Evolutionary conservation across 2,329 filamentous ascomycete genomes (phyloP), one percentile per base, ranked within the genome.

Genomic region (Cladosporium phlei): DNA sequence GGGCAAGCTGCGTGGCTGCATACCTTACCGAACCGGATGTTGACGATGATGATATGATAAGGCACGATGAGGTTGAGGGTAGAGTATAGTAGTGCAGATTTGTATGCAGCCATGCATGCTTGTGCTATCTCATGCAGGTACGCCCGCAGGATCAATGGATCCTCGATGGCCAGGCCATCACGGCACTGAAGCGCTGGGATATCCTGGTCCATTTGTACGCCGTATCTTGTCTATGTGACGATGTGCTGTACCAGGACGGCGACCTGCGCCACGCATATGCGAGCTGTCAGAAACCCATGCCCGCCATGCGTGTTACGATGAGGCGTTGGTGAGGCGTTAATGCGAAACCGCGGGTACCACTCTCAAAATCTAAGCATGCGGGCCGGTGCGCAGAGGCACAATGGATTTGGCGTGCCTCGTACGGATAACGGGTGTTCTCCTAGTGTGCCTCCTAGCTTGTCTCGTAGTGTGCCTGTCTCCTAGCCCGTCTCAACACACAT

Each of bases 81-180:
- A n/a, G n/a, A n/a, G n/a, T n/a, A n/a, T n/a, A n/a, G n/a, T n/a
- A n/a, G 24, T 29, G 24, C 24, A 29, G 27, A 25, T 29, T 16
- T 28, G 37, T 5, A 29, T 39, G 37, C 37, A 39, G 37, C 20
- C 27, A 38, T 21, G 27, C 19, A 27, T 14, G 35, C 35, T 38
- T 38, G 35, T 38, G 35, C 22, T n/a, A 38, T 38, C 21, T 17
- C 16, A 39, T 39, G 37, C 37, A 39, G 37, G 37, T 29, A 39
- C 25, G 17, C 12, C 19, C 29, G 37, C 25, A 19, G 17, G 14
- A 39, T n/a, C n/a, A n/a, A n/a, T n/a, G n/a, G n/a, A n/a, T 29
- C 16, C 16, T 29, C 37, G 37, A 39, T 29, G 24, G 37, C 16
- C 12, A 11, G 6, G 6, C 24, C 24, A 6, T 11, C 24, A 11